phyloP scores from a whole-genome alignment of 2,329 filamentous ascomycete genomes.

The Ophiocordyceps robertsii region DNA sequence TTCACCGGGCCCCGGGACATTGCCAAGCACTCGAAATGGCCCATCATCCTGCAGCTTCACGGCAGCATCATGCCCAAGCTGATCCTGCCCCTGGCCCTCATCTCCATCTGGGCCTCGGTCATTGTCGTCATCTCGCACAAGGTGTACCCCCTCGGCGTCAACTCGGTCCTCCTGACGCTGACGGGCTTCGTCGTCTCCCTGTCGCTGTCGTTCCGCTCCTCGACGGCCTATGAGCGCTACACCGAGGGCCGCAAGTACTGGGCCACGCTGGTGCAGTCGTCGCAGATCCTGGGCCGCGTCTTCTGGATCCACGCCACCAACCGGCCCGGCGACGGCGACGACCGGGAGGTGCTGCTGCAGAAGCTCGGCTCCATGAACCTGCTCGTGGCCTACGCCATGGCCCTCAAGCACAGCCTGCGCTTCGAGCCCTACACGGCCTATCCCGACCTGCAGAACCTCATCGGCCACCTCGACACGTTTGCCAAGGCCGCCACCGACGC shows the following conservation, averaged over 20 bases:
- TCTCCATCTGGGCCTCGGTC: slow-evolving; percentile 50
- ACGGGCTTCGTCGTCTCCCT: slow-evolving; percentile 73
- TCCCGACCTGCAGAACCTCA: slow-evolving; percentile 55
- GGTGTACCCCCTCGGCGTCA: slow-evolving; percentile 21
- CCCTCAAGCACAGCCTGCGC: slow-evolving; percentile 70
- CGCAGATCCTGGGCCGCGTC: slow-evolving; percentile 56
- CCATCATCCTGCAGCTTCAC: slow-evolving; percentile 61
- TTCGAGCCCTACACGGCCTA: slow-evolving; percentile 75
- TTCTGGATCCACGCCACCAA: slow-evolving; percentile 72
- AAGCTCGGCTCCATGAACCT: slow-evolving; percentile 69
- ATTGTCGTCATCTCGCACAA: slow-evolving; percentile 44
- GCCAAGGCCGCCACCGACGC: slow-evolving; percentile 40
- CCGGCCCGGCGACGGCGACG: slow-evolving; percentile 28
- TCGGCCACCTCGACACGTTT: slow-evolving; percentile 63
- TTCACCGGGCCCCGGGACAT: slow-evolving; percentile 57
- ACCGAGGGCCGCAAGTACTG: slow-evolving; percentile 51
- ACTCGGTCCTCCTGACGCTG: slow-evolving; percentile 50
- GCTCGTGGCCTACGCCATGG: slow-evolving; percentile 61
- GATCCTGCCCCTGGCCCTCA: slow-evolving; percentile 52
- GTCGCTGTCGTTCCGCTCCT: slow-evolving; percentile 63
- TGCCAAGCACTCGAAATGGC: slow-evolving; percentile 63
- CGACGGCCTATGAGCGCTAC: slow-evolving; percentile 65
- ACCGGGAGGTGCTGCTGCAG: slow-evolving; percentile 55
- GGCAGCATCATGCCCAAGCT: slow-evolving; percentile 64
- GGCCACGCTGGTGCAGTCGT: slow-evolving; percentile 46